These are phyloP conservation scores for Haplographium delicatum DNA, from an alignment of 495 filamentous ascomycete species.

Conservation along the genomic window DNA sequence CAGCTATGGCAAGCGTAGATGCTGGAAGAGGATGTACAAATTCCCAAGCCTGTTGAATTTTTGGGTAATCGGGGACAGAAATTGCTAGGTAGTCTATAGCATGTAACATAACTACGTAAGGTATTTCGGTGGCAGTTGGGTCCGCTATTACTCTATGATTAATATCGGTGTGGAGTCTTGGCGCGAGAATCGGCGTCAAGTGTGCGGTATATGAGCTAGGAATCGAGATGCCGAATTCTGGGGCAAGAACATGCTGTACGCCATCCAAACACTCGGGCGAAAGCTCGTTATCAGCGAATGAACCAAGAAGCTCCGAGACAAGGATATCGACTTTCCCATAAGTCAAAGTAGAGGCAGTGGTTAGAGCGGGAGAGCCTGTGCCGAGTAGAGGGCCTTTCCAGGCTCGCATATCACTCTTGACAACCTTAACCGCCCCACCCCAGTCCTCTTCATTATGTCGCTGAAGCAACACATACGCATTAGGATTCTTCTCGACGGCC, in stretches of 20 bases:
- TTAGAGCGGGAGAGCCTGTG: conserved; percentile 4
- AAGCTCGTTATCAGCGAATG: conserved; percentile 87
- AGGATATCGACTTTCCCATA: conserved; percentile 81
- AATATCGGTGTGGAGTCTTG: conserved; percentile 79
- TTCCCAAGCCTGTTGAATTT: conserved; percentile 65
- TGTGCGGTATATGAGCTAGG: conserved; percentile 89
- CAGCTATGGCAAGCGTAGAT: conserved; percentile 41
- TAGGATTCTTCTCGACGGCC: conserved; percentile 97
- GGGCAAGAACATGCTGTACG: conserved; percentile 75
- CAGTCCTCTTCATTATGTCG: conserved; percentile 76
- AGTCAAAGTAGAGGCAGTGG: conserved; percentile 9
- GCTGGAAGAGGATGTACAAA: conserved; percentile 56
- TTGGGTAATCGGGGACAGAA: conserved; percentile 44
- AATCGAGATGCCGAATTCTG: conserved; percentile 80
- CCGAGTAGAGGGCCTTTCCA: conserved; percentile 72
- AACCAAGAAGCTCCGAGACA: conserved; percentile 88
- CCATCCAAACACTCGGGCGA: conserved; percentile 88
- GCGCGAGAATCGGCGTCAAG: conserved; percentile 83
- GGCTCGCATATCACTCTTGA: conserved; percentile 94
- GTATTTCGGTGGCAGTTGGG: conserved; percentile 67
- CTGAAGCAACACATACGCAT: conserved; percentile 88
- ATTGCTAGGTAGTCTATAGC: conserved; percentile 76
- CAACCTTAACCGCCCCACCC: conserved; percentile 69
- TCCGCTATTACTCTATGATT: conserved; percentile 53
- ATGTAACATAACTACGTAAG: conserved; percentile 91